Evolutionary conservation across 2,329 filamentous ascomycete genomes (phyloP).

Genomic region (Pezicula rhizophila): DNA sequence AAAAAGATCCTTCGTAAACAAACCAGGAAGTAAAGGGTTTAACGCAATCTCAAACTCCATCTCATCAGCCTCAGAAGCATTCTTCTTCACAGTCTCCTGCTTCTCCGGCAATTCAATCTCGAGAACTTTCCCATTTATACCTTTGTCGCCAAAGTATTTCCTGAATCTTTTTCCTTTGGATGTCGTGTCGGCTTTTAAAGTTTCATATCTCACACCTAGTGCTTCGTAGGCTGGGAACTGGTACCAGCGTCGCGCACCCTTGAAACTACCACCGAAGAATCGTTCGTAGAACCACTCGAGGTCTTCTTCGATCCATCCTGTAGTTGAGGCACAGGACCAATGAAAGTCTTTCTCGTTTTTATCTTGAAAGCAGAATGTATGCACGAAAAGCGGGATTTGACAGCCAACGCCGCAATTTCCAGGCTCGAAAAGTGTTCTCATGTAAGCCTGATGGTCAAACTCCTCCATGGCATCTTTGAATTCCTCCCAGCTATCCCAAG

Average conservation of each 20-base stretch:
- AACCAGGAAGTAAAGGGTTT: no score
- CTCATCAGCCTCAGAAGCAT: no score
- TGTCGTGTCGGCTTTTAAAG: not conserved
- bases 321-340: constrained; percentile 1
- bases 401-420: not conserved
- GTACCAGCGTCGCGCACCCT: not conserved
- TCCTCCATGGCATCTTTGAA: not conserved
- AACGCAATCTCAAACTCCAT: no score
- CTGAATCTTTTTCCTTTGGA: not conserved
- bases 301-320: constrained; percentile 2
- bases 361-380: constrained; percentile 3
- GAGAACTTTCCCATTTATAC: not conserved
- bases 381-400: not conserved
- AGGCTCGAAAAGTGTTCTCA: not conserved
- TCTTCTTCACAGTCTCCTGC: no score
- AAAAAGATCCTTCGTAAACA: no score
- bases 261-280: not conserved
- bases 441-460: not conserved
- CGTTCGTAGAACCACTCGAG: not conserved
- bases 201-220: not conserved
- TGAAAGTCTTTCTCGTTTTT: not conserved
- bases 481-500: not conserved
- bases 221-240: not conserved
- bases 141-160: not conserved
- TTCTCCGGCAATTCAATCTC: no score